These are phyloP conservation scores for Penicillium paneum DNA, from an alignment of 2,329 filamentous ascomycete species.

Conservation along the genomic window DNA sequence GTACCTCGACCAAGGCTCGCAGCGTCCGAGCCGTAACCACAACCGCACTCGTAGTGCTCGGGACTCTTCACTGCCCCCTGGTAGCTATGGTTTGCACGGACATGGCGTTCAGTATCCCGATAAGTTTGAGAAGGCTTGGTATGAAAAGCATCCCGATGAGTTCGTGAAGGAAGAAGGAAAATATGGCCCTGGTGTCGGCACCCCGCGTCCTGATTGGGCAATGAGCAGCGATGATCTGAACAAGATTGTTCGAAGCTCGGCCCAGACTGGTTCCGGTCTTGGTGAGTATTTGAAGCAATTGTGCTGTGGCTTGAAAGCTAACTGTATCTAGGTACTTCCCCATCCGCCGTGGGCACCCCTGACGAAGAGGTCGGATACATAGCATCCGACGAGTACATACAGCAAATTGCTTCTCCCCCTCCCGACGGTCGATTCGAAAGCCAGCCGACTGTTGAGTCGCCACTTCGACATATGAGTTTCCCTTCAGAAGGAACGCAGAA, in stretches of 20 bases:
- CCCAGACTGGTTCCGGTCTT: slow-evolving; percentile 48
- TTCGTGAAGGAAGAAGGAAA: slow-evolving; percentile 69
- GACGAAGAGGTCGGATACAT: slow-evolving; percentile 88
- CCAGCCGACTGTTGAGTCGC: slow-evolving; percentile 50
- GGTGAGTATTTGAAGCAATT: slow-evolving; percentile 43
- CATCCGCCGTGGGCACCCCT: slow-evolving; percentile 67
- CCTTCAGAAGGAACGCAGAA: slow-evolving; percentile 46
- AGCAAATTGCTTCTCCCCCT: slow-evolving; percentile 67
- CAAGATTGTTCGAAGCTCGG: slow-evolving; percentile 76
- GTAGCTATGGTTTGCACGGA: slow-evolving; percentile 89
- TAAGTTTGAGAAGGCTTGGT: slow-evolving; percentile 87
- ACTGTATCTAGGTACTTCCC: slow-evolving; percentile 57
- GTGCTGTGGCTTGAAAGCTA: slow-evolving; percentile 5
- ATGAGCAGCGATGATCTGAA: slow-evolving; percentile 88
- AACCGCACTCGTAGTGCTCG: slow-evolving; percentile 69
- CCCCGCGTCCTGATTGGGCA: slow-evolving; percentile 69
- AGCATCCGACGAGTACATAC: slow-evolving; percentile 78
- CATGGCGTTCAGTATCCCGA: slow-evolving; percentile 74
- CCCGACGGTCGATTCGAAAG: slow-evolving; percentile 45
- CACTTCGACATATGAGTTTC: slow-evolving; percentile 51
- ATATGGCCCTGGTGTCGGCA: slow-evolving; percentile 58
- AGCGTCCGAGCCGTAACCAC: slow-evolving; percentile 56
- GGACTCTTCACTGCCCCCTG: slow-evolving; percentile 70
- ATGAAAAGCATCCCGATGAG: slow-evolving; percentile 83
- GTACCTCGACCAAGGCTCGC: slow-evolving; percentile 45